A percentile compares a stretch with the other conserved stretches of the same genome.
phyloP scores from a whole-genome alignment of 2,329 filamentous ascomycete genomes.

The Arthrobotrys entomopaga region DNA sequence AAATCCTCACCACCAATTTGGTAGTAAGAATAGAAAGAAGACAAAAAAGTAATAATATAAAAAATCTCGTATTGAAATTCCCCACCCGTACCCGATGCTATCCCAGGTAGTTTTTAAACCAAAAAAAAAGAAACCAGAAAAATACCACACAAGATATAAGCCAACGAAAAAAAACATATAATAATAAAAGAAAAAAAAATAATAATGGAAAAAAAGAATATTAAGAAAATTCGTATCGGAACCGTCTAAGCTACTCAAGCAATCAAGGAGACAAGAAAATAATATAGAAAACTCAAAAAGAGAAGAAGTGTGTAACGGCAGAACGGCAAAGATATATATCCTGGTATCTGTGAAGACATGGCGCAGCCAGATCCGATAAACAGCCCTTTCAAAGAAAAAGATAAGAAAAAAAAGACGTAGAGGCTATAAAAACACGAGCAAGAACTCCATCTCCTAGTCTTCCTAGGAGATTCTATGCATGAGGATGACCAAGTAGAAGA shows the following conservation, averaged over 20 bases:
- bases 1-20: too few relatives aligned
- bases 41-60: conserved; percentile 8
- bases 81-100: conserved; percentile 32
- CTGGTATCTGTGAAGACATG: conserved; percentile 52
- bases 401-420: conserved; percentile 23
- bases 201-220: conserved; percentile 8
- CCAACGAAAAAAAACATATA: neutral
- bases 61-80: conserved; percentile 12
- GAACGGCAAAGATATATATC: conserved; percentile 33
- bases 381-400: conserved; percentile 9
- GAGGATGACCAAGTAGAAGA: conserved; percentile 15
- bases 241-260: conserved; percentile 34
- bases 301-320: conserved; percentile 13
- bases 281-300: conserved; percentile 21
- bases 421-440: conserved; percentile 33
- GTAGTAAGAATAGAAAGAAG: neutral
- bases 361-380: conserved; percentile 47
- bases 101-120: conserved; percentile 1
- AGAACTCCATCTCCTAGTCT: conserved; percentile 50
- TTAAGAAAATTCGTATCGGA: conserved; percentile 54
- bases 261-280: conserved; percentile 15
- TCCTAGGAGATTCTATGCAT: conserved; percentile 53
- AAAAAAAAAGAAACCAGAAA: conserved; percentile 28
- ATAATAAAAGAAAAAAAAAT: neutral
- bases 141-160: conserved; percentile 1